Evolutionary conservation across 2,329 filamentous ascomycete genomes (phyloP), one percentile per base, ranked within the genome.

Genomic region (Calycina herbarum): DNA sequence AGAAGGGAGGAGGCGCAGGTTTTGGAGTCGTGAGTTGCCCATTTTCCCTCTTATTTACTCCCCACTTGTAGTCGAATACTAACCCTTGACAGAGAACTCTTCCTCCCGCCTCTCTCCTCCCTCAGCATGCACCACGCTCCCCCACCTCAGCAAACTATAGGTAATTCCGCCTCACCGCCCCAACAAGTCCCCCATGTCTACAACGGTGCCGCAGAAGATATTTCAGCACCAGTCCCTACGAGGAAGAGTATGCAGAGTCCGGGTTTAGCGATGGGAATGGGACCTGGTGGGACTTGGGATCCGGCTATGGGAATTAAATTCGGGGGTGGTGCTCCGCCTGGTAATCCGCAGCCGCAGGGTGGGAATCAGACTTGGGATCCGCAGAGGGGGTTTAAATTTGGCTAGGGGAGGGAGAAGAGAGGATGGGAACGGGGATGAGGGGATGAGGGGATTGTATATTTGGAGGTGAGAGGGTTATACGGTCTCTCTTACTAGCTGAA

Each of bases 241-340:
- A 76, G 80, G 89, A 70, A 89, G 85, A 73, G 79, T 82, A 75
- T 78, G 60, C 75, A 78, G 67, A 75, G 79, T 33, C 79, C 77
- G 33, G 76, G 79, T 20, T 73, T 78, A 59, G 70, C 77, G 72
- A 81, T 68, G 77, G 48, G 38, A 2, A 40, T 40, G 38, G 38
- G 38, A 15, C 13, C 38, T 5, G 84, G 72, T 79, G 84, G 77
- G 6, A 87, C 91, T 76, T 97, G 93, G 93, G 89, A 86, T 64
- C 92, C 93, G 0, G 88, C 89, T 1, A 89, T 92, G 82, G 91
- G 90, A 0, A 95, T 96, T 72, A 89, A 88, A 65, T 96, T 97
- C 77, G 86, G 86, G 0, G 83, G 79, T 15, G 69, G 70, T 68
- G 71, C 74, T 11, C 58, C 71, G 20, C 51, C 42, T 42, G 59